A percentile compares a stretch with the other conserved stretches of the same genome.
These are phyloP conservation scores for Jackrogersella minutella DNA, from an alignment of 495 filamentous ascomycete species.

Conservation along the genomic window DNA sequence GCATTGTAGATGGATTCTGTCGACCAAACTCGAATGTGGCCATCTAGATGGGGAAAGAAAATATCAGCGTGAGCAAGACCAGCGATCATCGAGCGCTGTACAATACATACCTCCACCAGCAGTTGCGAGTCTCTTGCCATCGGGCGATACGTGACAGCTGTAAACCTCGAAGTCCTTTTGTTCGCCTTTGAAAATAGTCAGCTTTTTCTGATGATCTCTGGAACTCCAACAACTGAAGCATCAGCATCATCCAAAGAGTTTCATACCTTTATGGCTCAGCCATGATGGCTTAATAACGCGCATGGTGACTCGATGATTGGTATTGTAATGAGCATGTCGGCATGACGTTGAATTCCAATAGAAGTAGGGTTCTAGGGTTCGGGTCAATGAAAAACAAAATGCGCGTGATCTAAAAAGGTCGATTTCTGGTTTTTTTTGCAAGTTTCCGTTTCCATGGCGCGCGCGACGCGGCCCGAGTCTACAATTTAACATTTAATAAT, in stretches of 20 bases:
- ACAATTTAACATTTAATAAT: too few species aligned
- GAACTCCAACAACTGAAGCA: neutral
- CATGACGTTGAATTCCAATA: constrained; percentile 18
- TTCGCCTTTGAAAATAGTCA: constrained; percentile 67
- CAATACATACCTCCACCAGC: constrained; percentile 81
- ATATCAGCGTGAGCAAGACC: constrained; percentile 17
- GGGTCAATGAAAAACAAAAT: constrained; percentile 3
- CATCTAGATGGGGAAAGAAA: constrained; percentile 65
- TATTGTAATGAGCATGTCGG: constrained; percentile 44
- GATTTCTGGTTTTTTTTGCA: constrained; percentile 23
- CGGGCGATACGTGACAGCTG: constrained; percentile 94
- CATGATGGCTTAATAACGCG: constrained; percentile 92
- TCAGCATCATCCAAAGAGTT: too few species aligned
- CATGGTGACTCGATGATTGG: constrained; percentile 58
- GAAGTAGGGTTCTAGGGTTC: neutral
- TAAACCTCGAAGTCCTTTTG: constrained; percentile 98
- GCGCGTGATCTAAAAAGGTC: constrained; percentile 25
- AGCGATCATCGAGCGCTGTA: constrained; percentile 16
- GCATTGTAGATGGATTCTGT: constrained; percentile 90
- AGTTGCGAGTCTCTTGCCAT: constrained; percentile 88
- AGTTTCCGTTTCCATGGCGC: constrained; percentile 33
- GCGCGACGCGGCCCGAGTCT: constrained; percentile 46
- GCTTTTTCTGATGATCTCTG: constrained; percentile 10
- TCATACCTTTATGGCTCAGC: constrained; percentile 85
- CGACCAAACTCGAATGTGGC: constrained; percentile 97